Evolutionary conservation across 305 asterid species (phyloP), one percentile per base, ranked within the genome.

Genomic region (Solanum hybrid): DNA sequence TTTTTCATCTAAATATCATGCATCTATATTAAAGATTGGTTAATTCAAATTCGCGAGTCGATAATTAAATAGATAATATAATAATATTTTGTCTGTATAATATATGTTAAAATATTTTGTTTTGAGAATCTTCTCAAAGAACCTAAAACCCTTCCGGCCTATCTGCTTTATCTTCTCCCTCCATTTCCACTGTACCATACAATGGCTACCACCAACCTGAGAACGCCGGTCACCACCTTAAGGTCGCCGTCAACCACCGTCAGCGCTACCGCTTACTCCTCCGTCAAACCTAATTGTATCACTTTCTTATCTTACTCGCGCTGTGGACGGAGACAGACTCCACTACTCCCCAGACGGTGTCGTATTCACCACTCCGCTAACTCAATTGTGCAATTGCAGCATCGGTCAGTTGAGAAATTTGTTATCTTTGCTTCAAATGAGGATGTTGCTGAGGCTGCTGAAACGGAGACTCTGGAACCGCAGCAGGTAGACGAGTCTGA

Each of bases 161-260:
- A 84, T 84, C 88, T 38, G 11, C 22, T 89, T 82, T 51, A 51
- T 89, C 90, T 82, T 51, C 87, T 79, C 87, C 45, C 61, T 73
- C 82, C 82, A 36, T 31, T 87, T 45, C 72, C 75, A 26, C 85
- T 27, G 72, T 12, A 76, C 87, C 90, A 85, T 85, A 85, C 88
- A 84, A 89, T 89, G 90, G 68, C 90, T 45, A 32, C 38, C 68
- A 78, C 90, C 75, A 10, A 11, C 13, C 20, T 88, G 15, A 78
- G 61, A 29, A 79, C 90, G 5, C 68, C 90, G 14, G 26, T n/a
- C 22, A 77, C 90, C 33, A 82, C 90, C 57, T 51, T 79, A 29
- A 51, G 37, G 15, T 77, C 90, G 38, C 87, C 90, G 65, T 89
- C 87, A 6, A 39, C 68, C 5, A 24, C 87, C 87, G 31, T 89